Percentiles rank a stretch among this genome's conserved stretches.
Conservation (phyloP, 2,329 filamentous ascomycete species). For the Neofusicoccum sp. region DNA sequence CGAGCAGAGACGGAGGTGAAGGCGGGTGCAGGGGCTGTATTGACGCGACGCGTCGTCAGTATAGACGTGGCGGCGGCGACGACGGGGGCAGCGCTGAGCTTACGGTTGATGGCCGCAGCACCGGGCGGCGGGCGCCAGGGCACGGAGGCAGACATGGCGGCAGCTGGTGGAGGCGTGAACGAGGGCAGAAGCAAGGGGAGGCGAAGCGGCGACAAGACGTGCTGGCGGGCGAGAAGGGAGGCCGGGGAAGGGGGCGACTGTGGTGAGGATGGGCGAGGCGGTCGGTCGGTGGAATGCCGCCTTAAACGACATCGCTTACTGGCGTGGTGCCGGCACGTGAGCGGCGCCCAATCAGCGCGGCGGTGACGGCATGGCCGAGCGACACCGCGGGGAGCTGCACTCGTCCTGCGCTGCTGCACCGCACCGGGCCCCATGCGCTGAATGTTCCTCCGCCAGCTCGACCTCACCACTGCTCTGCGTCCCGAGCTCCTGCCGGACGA, state of each 20-base stretch:
- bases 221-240: not conserved
- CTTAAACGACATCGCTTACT: conserved; percentile 18
- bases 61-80: not conserved
- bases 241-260: not conserved
- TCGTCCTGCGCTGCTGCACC: not conserved
- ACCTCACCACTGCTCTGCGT: conserved; percentile 94
- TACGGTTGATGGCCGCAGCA: conserved; percentile 18
- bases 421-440: conserved; percentile 51
- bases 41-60: not conserved
- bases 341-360: not conserved
- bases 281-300: conserved; percentile 16
- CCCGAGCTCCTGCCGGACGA: conserved; percentile 92
- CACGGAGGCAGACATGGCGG: conserved; percentile 19
- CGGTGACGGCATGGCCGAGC: conserved; percentile 13
- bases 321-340: conserved; percentile 12
- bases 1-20: conserved; percentile 45
- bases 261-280: conserved; percentile 11
- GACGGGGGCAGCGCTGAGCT: conserved; percentile 3
- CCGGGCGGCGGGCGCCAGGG: conserved; percentile 20
- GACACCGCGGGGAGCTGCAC: not conserved
- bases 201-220: not conserved
- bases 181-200: conserved; percentile 14
- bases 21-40: conserved; percentile 15
- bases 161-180: not conserved
- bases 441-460: conserved; percentile 96